Percentiles rank a stretch among this genome's conserved stretches.
phyloP scores from a whole-genome alignment of 2,329 filamentous ascomycete genomes.

The Penicillium aurantiogriseum region DNA sequence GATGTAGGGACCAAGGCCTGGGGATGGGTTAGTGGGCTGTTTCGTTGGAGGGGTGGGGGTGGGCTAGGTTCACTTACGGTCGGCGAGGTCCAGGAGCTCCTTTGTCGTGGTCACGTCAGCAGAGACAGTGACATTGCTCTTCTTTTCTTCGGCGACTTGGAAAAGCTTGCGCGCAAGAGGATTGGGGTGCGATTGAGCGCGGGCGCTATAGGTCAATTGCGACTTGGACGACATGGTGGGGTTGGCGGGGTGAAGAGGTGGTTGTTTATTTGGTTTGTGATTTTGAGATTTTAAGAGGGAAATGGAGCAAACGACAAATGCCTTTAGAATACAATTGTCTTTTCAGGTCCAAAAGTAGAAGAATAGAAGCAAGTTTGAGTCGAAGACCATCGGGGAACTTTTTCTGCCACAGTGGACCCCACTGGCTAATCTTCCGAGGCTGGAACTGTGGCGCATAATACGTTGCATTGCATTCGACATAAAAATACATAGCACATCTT shows the following conservation, averaged over 20 bases:
- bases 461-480: not conserved
- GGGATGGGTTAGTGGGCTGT: conserved; percentile 10
- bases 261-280: not conserved
- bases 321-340: not conserved
- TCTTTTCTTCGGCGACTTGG: conserved; percentile 46
- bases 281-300: not conserved
- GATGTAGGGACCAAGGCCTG: conserved; percentile 52
- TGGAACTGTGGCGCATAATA: not conserved
- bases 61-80: conserved; percentile 37
- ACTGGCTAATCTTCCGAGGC: not conserved
- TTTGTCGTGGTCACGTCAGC: conserved; percentile 50
- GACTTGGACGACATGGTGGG: conserved; percentile 46
- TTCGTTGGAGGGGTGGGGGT: not conserved
- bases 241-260: conserved; percentile 15
- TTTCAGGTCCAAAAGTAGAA: not conserved
- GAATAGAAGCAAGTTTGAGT: not conserved
- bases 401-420: conserved; percentile 24
- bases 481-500: not conserved
- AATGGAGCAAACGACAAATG: not conserved
- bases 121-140: conserved; percentile 50
- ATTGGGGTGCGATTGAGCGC: conserved; percentile 45
- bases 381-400: conserved; percentile 13
- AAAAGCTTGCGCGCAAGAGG: conserved; percentile 46
- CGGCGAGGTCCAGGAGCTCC: conserved; percentile 48
- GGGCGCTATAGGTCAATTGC: conserved; percentile 39